Percentiles rank a stretch among this genome's conserved stretches.
These are phyloP conservation scores for Pichia kluyveri DNA, from an alignment of 805 yeast genomes.

Conservation along the genomic window DNA sequence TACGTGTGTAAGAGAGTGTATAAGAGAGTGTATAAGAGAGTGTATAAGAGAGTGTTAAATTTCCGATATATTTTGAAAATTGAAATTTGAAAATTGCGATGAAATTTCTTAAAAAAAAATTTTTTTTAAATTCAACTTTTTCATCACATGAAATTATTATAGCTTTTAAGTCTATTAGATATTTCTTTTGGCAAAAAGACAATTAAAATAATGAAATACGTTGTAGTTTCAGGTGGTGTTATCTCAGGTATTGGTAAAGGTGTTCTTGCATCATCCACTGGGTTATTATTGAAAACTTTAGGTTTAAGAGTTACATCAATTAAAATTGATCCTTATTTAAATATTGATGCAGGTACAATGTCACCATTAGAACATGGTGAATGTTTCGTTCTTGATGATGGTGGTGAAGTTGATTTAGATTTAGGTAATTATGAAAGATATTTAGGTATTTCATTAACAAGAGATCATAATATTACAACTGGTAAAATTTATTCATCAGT, in stretches of 20 bases:
- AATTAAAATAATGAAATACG: conserved; percentile 73
- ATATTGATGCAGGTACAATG: conserved; percentile 99
- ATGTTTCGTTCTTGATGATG: conserved; percentile 95
- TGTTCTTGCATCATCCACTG: conserved; percentile 95
- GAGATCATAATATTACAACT: conserved; percentile 94
- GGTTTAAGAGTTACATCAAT: conserved; percentile 95
- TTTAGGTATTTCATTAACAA: conserved; percentile 84
- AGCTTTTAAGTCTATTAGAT: no score
- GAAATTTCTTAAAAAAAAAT: no score
- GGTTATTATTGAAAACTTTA: conserved; percentile 83
- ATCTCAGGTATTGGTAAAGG: conserved; percentile 99
- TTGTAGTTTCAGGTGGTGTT: conserved; percentile 98
- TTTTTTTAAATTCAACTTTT: no score
- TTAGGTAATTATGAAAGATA: conserved; percentile 97
- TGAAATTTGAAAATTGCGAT: no score
- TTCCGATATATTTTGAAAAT: no score
- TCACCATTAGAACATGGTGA: conserved; percentile 99
- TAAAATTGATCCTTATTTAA: conserved; percentile 98
- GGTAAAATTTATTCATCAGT: conserved; percentile 95
- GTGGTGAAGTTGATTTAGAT: conserved; percentile 98
- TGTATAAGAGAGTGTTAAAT: no score
- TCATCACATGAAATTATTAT: no score
- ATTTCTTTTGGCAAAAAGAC: no score
- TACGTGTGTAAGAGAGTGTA: conserved; percentile 7
- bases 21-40: conserved; percentile 2